Evolutionary conservation across 2,329 filamentous ascomycete species (phyloP).

Genomic region (Cylindrodendrum hubeiense): DNA sequence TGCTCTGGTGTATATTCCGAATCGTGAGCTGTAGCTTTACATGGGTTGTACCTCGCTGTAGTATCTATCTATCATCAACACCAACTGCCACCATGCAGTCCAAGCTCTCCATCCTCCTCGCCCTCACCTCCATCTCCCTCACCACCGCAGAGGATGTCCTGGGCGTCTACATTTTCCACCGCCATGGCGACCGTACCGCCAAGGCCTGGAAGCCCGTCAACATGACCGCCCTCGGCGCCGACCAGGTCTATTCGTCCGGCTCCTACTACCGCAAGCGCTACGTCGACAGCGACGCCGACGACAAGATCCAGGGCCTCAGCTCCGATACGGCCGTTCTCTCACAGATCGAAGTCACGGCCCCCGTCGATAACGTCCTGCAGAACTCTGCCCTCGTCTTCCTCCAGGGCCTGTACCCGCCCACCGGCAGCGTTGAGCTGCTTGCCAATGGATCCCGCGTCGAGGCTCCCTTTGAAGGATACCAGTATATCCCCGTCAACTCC

Average conservation of each 20-base stretch:
- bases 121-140: slow-evolving; percentile 51
- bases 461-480: slow-evolving; percentile 82
- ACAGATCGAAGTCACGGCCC: slow-evolving; percentile 80
- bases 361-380: slow-evolving; percentile 82
- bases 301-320: slow-evolving; percentile 75
- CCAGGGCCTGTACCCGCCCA: slow-evolving; percentile 88
- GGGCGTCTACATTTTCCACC: slow-evolving; percentile 88
- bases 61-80: slow-evolving; percentile 11
- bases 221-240: slow-evolving; percentile 84
- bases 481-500: slow-evolving; percentile 81
- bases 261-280: slow-evolving; percentile 83
- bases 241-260: slow-evolving; percentile 79
- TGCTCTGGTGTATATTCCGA: not conserved
- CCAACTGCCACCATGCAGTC: slow-evolving; percentile 50
- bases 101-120: slow-evolving; percentile 52
- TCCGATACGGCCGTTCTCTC: slow-evolving; percentile 73
- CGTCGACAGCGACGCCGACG: slow-evolving; percentile 69
- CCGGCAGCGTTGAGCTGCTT: slow-evolving; percentile 71
- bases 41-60: not conserved
- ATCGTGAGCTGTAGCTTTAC: not conserved
- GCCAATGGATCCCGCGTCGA: slow-evolving; percentile 77
- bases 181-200: slow-evolving; percentile 89
- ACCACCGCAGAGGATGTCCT: slow-evolving; percentile 75
- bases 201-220: slow-evolving; percentile 79
- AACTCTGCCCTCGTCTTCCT: slow-evolving; percentile 84